phyloP scores from a whole-genome alignment of 2,329 filamentous ascomycete species.

The Aspergillus hiratsukae region DNA sequence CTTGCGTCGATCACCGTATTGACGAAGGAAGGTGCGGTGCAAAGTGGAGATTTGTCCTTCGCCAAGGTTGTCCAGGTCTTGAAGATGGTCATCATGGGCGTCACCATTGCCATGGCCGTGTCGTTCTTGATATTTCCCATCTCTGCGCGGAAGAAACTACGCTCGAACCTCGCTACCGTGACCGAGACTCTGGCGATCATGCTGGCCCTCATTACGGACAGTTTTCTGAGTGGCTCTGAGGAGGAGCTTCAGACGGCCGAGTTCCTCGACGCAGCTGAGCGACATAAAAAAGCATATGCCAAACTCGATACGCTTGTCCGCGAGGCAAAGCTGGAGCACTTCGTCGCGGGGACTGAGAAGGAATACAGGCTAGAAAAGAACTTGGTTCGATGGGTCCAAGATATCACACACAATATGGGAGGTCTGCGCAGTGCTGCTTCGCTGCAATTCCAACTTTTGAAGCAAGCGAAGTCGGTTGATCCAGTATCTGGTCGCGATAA shows the following conservation, averaged over 20 bases:
- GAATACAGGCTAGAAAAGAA: slow-evolving; percentile 74
- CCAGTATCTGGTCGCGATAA: slow-evolving; percentile 15
- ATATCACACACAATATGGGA: slow-evolving; percentile 80
- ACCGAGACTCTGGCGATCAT: slow-evolving; percentile 75
- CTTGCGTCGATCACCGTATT: slow-evolving; percentile 85
- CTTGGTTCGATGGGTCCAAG: slow-evolving; percentile 79
- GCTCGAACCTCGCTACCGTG: slow-evolving; percentile 67
- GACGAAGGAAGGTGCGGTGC: slow-evolving; percentile 85
- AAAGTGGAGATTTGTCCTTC: slow-evolving; percentile 74
- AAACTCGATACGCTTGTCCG: slow-evolving; percentile 71
- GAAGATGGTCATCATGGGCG: slow-evolving; percentile 78
- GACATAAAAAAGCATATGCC: slow-evolving; percentile 64
- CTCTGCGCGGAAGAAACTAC: slow-evolving; percentile 69
- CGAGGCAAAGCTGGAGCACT: slow-evolving; percentile 88
- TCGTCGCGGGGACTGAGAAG: slow-evolving; percentile 70
- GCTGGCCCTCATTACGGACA: slow-evolving; percentile 73
- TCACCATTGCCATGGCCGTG: slow-evolving; percentile 65
- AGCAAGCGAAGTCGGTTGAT: slow-evolving; percentile 48
- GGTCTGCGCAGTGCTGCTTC: slow-evolving; percentile 83
- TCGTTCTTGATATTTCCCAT: slow-evolving; percentile 75
- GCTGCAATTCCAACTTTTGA: slow-evolving; percentile 80
- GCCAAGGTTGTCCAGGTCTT: slow-evolving; percentile 77
- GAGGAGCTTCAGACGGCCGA: slow-evolving; percentile 65
- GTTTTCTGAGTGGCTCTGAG: slow-evolving; percentile 79
- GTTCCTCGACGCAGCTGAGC: slow-evolving; percentile 58